phyloP scores from a whole-genome alignment of 2,329 filamentous ascomycete species.

The Chalaropsis ovoidea region DNA sequence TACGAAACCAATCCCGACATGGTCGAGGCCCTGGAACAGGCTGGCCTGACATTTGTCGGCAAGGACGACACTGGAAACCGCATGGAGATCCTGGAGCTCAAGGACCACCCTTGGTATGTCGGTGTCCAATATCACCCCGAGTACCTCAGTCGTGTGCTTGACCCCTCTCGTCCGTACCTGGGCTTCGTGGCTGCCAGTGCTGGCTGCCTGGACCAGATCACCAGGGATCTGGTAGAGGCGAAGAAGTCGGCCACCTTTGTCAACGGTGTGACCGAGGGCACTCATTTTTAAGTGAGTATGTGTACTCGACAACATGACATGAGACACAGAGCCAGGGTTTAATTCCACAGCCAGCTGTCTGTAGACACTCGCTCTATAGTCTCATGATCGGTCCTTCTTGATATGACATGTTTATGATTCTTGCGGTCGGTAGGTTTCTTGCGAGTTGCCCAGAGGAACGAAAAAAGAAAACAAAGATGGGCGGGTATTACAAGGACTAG shows the following conservation, averaged over 20 bases:
- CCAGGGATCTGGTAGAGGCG: slow-evolving; percentile 29
- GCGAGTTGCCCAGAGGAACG: background rate
- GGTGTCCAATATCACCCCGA: slow-evolving; percentile 83
- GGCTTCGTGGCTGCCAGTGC: slow-evolving; percentile 74
- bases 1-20: slow-evolving; percentile 84
- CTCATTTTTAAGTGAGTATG: slow-evolving; percentile 21
- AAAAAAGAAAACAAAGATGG: background rate
- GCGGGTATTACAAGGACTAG: background rate
- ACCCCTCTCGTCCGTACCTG: slow-evolving; percentile 61
- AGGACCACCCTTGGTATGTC: slow-evolving; percentile 75
- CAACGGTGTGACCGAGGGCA: slow-evolving; percentile 22
- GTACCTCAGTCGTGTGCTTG: slow-evolving; percentile 65
- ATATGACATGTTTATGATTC: background rate
- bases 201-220: slow-evolving; percentile 48
- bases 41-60: slow-evolving; percentile 64
- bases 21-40: slow-evolving; percentile 56
- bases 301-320: background rate
- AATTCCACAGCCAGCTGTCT: background rate
- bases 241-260: slow-evolving; percentile 19
- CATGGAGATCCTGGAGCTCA: slow-evolving; percentile 75
- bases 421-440: background rate
- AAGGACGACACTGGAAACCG: slow-evolving; percentile 69
- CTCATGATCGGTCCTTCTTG: background rate
- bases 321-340: background rate
- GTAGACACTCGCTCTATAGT: background rate